These are phyloP conservation scores for Nephelium lappaceum DNA, from an alignment of 345 rosid genomes.

Conservation along the genomic window DNA sequence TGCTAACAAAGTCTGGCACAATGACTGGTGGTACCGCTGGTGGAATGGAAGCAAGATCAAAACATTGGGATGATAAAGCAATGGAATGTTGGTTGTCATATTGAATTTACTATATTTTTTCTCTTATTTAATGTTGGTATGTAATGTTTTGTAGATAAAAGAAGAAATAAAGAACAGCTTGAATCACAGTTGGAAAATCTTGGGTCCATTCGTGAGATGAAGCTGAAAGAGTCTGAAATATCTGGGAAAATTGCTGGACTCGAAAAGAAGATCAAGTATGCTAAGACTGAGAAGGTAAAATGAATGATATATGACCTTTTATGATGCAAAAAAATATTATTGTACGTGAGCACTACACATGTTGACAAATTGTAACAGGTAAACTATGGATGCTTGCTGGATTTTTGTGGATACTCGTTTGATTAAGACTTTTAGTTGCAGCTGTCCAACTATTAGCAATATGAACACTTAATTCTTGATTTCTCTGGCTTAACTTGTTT, in stretches of 20 bases:
- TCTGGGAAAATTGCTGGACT: slow-evolving; percentile 96
- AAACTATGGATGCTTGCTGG: neutral
- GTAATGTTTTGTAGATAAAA: slow-evolving; percentile 54
- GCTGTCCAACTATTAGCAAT: neutral
- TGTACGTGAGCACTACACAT: neutral
- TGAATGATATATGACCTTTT: neutral
- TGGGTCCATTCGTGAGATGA: slow-evolving; percentile 95
- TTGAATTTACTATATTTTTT: slow-evolving; percentile 1
- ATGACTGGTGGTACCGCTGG: slow-evolving; percentile 99
- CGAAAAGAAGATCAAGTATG: slow-evolving; percentile 94
- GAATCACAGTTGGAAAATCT: slow-evolving; percentile 81
- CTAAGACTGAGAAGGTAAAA: slow-evolving; percentile 87
- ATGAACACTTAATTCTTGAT: neutral
- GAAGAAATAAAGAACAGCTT: slow-evolving; percentile 73
- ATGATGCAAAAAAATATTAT: neutral
- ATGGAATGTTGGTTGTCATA: slow-evolving; percentile 67
- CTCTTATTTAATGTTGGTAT: slow-evolving; percentile 25
- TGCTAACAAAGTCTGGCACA: slow-evolving; percentile 94
- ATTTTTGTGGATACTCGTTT: neutral
- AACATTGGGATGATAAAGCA: slow-evolving; percentile 95
- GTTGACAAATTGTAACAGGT: neutral
- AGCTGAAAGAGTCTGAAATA: slow-evolving; percentile 85
- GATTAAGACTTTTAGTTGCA: neutral
- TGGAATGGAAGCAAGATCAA: slow-evolving; percentile 98
- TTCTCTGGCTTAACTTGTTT: neutral